A percentile compares a stretch with the other conserved stretches of the same genome.
These are phyloP conservation scores for Abortiporus biennis DNA, from an alignment of 1,284 basidiomycete species.

Conservation along the genomic window DNA sequence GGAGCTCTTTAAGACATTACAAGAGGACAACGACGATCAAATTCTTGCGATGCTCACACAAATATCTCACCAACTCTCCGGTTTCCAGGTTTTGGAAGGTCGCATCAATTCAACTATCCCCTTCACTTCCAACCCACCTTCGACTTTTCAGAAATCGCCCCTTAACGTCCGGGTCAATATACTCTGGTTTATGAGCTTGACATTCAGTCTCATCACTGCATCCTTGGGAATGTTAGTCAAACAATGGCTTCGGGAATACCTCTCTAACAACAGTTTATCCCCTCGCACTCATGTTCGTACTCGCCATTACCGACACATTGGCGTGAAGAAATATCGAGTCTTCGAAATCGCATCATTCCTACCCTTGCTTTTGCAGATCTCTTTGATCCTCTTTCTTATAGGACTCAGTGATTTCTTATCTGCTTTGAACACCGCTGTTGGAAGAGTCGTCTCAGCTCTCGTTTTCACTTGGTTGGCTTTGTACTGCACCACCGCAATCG, in stretches of 20 bases:
- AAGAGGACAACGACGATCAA: neutral
- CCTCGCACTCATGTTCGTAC: conserved; percentile 3
- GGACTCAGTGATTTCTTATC: conserved; percentile 6
- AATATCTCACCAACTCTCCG: no score
- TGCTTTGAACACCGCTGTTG: neutral
- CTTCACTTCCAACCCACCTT: neutral
- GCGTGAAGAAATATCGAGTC: conserved; percentile 2
- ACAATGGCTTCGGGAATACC: conserved; percentile 10
- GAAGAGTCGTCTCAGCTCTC: conserved; percentile 2
- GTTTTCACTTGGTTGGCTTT: neutral
- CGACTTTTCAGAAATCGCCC: neutral
- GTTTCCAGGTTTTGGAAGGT: neutral
- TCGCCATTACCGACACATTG: conserved; percentile 2
- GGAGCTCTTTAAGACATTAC: neutral
- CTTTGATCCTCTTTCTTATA: conserved; percentile 7
- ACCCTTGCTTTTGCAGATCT: conserved; percentile 7
- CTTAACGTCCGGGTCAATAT: conserved; percentile 8
- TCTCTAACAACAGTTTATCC: conserved; percentile 2
- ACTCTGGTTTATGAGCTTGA: conserved; percentile 9
- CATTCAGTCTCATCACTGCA: conserved; percentile 5
- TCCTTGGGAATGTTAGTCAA: conserved; percentile 9
- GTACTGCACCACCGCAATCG: neutral
- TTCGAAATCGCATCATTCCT: conserved; percentile 7
- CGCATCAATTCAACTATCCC: neutral
- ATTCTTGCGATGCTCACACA: neutral